These are phyloP conservation scores for Pyrus communis DNA, from an alignment of 306 rosid genomes.

Conservation along the genomic window DNA sequence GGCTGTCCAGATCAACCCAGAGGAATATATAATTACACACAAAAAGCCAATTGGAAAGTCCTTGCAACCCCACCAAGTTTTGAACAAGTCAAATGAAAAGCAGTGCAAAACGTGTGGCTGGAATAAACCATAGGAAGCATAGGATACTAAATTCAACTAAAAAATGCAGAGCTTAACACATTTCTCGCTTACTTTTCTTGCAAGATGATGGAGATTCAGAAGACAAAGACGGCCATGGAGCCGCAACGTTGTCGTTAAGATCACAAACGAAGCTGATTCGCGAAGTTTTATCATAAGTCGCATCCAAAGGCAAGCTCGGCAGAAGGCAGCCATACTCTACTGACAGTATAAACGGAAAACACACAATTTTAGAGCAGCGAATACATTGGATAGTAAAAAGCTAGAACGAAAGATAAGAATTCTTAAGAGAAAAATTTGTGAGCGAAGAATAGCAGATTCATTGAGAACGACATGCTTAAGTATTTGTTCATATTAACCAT, in stretches of 20 bases:
- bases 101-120: neutral
- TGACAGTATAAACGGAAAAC: constrained; percentile 7
- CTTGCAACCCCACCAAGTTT: constrained; percentile 18
- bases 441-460: neutral
- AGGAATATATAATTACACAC: too few species aligned
- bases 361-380: constrained; percentile 1
- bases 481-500: neutral
- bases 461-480: neutral
- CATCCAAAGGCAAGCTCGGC: constrained; percentile 64
- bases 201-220: constrained; percentile 35
- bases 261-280: constrained; percentile 65
- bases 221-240: constrained; percentile 60
- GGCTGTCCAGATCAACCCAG: too few species aligned
- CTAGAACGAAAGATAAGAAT: neutral
- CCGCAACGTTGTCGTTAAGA: constrained; percentile 62
- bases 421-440: neutral
- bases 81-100: neutral
- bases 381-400: neutral
- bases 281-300: constrained; percentile 37
- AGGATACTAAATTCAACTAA: neutral
- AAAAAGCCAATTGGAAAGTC: too few species aligned
- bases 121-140: neutral
- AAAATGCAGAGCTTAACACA: constrained; percentile 5
- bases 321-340: constrained; percentile 60
- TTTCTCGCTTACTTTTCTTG: constrained; percentile 40